These are phyloP conservation scores for Penicillium sp. DNA, from an alignment of 2,329 filamentous ascomycete species.

Conservation along the genomic window DNA sequence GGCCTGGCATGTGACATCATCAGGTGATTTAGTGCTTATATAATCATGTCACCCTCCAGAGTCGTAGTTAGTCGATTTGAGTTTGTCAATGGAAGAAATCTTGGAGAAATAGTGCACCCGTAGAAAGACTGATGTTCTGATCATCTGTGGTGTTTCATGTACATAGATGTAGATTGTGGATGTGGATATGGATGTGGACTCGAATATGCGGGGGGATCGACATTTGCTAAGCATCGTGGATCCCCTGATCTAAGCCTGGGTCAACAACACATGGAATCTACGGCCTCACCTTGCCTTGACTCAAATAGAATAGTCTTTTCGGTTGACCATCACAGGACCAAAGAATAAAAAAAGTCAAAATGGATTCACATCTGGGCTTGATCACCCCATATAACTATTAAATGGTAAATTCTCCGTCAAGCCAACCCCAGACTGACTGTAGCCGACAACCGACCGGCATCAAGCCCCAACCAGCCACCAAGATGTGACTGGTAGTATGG, in stretches of 20 bases:
- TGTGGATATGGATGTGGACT: background rate
- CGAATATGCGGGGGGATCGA: constrained; percentile 4
- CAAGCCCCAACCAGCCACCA: background rate
- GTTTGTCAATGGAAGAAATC: too few species aligned
- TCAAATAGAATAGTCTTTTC: background rate
- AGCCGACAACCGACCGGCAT: constrained; percentile 1
- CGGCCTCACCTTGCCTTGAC: background rate
- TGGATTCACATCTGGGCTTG: background rate
- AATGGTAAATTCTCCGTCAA: background rate
- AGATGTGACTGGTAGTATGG: background rate
- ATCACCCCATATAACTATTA: background rate
- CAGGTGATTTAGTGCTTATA: background rate
- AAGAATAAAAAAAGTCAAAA: background rate
- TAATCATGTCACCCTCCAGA: background rate
- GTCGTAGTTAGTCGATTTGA: too few species aligned
- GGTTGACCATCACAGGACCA: too few species aligned
- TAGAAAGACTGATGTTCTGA: too few species aligned
- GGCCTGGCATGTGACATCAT: background rate
- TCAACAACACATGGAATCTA: background rate
- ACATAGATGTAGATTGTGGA: background rate
- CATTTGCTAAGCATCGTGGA: constrained; percentile 4
- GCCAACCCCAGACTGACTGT: background rate
- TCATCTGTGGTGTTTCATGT: background rate
- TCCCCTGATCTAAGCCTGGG: background rate
- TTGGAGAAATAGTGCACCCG: too few species aligned